Conservation (phyloP, 75 land plant genomes). For the Adiantum capillusveneris region DNA sequence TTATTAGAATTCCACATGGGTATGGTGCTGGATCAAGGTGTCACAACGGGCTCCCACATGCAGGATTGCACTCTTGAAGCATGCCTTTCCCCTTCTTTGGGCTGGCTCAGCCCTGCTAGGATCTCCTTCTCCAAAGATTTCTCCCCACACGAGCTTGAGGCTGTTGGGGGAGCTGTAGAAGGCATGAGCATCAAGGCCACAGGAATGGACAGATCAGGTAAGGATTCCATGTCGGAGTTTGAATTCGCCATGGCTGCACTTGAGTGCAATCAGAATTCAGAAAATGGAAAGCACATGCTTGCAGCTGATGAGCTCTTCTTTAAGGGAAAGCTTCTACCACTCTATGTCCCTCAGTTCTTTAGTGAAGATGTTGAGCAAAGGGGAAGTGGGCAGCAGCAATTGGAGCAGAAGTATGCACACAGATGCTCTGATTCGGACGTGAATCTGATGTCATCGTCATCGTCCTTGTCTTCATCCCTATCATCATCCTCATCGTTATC, state of each 20-base stretch:
- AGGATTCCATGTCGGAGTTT: constrained; percentile 2
- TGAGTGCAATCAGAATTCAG: not conserved
- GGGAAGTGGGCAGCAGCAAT: not conserved
- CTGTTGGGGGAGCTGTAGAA: too few species aligned
- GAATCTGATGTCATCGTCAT: not conserved
- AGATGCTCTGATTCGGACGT: not conserved
- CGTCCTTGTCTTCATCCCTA: too few species aligned
- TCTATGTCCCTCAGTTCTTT: constrained; percentile 1
- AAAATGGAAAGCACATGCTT: not conserved
- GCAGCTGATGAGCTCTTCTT: constrained; percentile 4
- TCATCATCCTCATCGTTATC: too few species aligned
- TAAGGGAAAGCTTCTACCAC: not conserved
- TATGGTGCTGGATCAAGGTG: too few species aligned
- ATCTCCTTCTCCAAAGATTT: too few species aligned
- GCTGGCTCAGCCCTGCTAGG: too few species aligned
- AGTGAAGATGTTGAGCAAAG: not conserved
- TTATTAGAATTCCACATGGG: too few species aligned
- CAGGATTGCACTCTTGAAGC: too few species aligned
- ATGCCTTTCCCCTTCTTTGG: too few species aligned
- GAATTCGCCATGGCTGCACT: constrained; percentile 1
- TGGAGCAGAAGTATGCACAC: not conserved
- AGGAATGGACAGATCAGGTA: not conserved
- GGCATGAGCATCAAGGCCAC: too few species aligned
- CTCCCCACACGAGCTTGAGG: too few species aligned
- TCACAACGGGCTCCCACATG: too few species aligned